Conservation (phyloP, 139 green algal genomes). For the Micromonas pusilla region DNA sequence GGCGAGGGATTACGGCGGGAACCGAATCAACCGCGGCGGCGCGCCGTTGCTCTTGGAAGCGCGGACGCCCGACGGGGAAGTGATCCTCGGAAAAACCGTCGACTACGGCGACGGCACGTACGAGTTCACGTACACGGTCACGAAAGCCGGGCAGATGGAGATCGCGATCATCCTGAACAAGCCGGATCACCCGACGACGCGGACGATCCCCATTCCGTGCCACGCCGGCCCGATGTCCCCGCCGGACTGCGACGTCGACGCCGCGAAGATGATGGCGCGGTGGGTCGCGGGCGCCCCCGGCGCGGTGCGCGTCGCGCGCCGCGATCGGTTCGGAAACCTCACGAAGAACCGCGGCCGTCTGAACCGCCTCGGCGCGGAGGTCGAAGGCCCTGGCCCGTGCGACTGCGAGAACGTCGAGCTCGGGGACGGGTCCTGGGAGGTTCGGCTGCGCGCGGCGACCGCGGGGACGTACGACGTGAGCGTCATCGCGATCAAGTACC, state of each 20-base stretch:
- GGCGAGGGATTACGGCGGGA: conserved; percentile 17
- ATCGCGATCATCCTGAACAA: neutral
- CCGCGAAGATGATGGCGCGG: neutral
- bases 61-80: neutral
- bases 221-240: neutral
- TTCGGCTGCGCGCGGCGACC: conserved; percentile 1
- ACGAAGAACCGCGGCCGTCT: neutral
- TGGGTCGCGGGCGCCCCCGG: conserved; percentile 14
- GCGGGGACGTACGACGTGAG: conserved; percentile 12
- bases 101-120: conserved; percentile 19
- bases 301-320: conserved; percentile 5
- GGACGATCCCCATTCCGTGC: neutral
- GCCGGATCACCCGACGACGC: neutral
- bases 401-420: conserved; percentile 15
- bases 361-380: conserved; percentile 21
- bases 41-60: neutral
- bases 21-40: conserved; percentile 15
- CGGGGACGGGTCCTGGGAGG: conserved; percentile 18
- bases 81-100: neutral
- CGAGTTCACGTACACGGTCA: neutral
- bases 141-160: neutral
- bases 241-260: conserved; percentile 5
- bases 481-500: conserved; percentile 2
- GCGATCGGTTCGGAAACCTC: conserved; percentile 16
- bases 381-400: neutral